Conservation (phyloP, 257 asterid genomes). For the Lantana camara region DNA sequence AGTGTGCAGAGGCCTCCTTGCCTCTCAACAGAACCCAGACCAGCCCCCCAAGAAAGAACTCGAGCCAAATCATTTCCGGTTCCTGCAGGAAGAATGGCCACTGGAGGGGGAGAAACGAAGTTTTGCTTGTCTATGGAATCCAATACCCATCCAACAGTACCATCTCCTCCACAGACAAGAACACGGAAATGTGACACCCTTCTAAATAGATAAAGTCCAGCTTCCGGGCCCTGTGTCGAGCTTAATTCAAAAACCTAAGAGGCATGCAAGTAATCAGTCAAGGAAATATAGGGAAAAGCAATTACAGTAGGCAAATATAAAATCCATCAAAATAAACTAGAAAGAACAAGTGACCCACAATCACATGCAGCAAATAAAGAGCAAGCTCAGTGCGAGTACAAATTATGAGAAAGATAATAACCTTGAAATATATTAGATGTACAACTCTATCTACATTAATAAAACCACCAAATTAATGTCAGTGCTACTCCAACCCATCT, state of each 20-base stretch:
- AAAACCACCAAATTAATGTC: slow-evolving; percentile 8
- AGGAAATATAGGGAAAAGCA: slow-evolving; percentile 5
- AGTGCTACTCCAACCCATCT: not conserved
- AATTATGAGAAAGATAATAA: not conserved
- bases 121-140: slow-evolving; percentile 87
- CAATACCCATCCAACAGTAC: slow-evolving; percentile 97
- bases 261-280: slow-evolving; percentile 18
- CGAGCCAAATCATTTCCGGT: slow-evolving; percentile 99
- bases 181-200: slow-evolving; percentile 89
- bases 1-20: slow-evolving; percentile 95
- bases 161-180: slow-evolving; percentile 98
- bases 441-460: not conserved
- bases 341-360: slow-evolving; percentile 9
- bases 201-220: slow-evolving; percentile 82
- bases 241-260: slow-evolving; percentile 81
- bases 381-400: slow-evolving; percentile 13
- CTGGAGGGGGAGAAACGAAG: slow-evolving; percentile 98
- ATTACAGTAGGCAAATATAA: not conserved
- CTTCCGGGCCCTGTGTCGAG: slow-evolving; percentile 89
- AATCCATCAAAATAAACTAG: slow-evolving; percentile 11
- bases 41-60: slow-evolving; percentile 97
- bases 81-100: slow-evolving; percentile 99
- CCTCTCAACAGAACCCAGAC: slow-evolving; percentile 97
- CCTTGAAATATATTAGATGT: not conserved
- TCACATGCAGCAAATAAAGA: not conserved